Percentiles rank a stretch among this genome's conserved stretches.
Evolutionary conservation across 1,139 yeast species (phyloP).

Genomic region (Geotrichum carabidarum): DNA sequence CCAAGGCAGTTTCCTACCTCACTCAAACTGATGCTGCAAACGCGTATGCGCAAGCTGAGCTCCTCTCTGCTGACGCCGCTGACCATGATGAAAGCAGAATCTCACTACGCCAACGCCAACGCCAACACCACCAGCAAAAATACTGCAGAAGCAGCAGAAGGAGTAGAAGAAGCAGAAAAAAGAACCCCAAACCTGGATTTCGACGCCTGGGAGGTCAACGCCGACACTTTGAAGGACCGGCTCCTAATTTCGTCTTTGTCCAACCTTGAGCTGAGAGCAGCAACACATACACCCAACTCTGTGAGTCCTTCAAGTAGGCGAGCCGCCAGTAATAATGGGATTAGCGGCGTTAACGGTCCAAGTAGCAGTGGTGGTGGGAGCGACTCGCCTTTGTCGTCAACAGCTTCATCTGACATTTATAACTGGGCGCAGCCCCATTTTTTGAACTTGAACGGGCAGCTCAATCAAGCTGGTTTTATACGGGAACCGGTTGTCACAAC

Average conservation of each 20-base stretch:
- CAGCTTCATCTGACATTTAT: no score
- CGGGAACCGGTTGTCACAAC: no score
- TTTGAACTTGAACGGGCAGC: no score
- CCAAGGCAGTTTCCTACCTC: not conserved
- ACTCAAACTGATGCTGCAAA: not conserved
- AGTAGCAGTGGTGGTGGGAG: no score
- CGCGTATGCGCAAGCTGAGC: not conserved
- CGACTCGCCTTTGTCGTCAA: no score
- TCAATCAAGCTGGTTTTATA: no score
- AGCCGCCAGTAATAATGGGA: not conserved
- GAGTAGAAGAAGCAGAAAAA: no score
- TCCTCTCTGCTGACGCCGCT: not conserved
- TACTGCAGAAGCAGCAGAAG: not conserved
- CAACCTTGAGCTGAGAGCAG: not conserved
- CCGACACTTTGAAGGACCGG: not conserved
- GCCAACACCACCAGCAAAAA: not conserved
- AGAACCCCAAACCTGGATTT: not conserved
- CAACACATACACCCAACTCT: not conserved
- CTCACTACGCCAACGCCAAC: not conserved
- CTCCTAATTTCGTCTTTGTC: not conserved
- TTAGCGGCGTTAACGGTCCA: no score
- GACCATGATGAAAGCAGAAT: not conserved
- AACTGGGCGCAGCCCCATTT: no score
- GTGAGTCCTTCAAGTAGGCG: not conserved
- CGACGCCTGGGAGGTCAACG: slow-evolving; percentile 14